Evolutionary conservation across 2,329 filamentous ascomycete genomes (phyloP), one percentile per base, ranked within the genome.

Genomic region (Sporothrix schenckii): DNA sequence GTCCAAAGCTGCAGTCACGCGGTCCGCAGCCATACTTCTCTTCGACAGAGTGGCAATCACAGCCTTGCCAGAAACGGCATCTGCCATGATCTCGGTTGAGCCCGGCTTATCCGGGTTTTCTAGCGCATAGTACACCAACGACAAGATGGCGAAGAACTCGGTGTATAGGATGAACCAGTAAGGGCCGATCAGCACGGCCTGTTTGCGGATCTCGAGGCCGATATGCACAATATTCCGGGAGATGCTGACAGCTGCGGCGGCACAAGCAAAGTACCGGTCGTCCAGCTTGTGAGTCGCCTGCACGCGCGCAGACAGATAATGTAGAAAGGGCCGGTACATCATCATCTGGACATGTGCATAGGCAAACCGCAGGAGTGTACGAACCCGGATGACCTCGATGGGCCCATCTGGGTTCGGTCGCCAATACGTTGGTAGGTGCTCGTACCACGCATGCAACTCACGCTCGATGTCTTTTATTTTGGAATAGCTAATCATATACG

Each of bases 81-180:
- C 94, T 68, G 90, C 90, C 72, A 97, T 83, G 27, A 97, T 91
- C 72, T 97, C 93, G 67, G 90, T 86, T 6, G 90, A 89, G 1
- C 90, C 91, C 4, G 86, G 82, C 76, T 91, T 92, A 72, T 92
- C 88, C 0, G 91, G 91, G 73, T 94, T 94, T 77, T 94, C 92
- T 16, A 93, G 83, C 0, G 91, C 90, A 76, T 91, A 94, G 76
- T 92, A 95, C 0, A 94, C 84, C 60, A 95, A 82, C 0, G 92
- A 92, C 44, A 95, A 82, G 44, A 94, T 91, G 16, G 91, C 89
- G 77, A 93, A 94, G 80, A 93, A 94, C 19, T 92, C 91, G 2
- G 91, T 93, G 77, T 93, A 94, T 77, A 94, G 88, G 74, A 92
- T 91, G 77, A 94, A 94, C 92, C 92, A 95, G 79, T 93, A 94